Conservation (phyloP, 176 grass and related monocot species). For the Rhipidocladum racemiflorum region DNA sequence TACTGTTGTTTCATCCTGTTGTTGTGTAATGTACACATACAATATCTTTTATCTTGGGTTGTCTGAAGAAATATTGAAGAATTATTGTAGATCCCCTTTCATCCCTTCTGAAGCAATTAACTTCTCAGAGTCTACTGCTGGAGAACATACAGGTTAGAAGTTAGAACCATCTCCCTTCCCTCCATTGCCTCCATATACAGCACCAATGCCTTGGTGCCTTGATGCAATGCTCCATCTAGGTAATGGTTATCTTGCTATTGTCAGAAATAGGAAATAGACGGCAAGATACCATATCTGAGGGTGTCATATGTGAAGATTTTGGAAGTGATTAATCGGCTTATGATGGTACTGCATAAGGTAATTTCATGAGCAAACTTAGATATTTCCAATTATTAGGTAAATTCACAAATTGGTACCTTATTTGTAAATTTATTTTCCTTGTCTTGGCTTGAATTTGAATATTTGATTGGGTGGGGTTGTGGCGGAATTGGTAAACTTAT, state of each 20-base stretch:
- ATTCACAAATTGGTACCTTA: conserved; percentile 5
- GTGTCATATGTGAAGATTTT: conserved; percentile 88
- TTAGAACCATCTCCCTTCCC: background rate
- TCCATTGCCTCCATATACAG: background rate
- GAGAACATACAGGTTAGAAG: conserved; percentile 65
- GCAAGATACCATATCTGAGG: conserved; percentile 93
- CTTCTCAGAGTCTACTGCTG: conserved; percentile 59
- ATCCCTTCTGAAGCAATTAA: conserved; percentile 75
- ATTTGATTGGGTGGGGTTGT: background rate
- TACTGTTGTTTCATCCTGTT: background rate
- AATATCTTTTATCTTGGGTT: conserved; percentile 21
- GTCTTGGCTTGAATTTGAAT: conserved; percentile 7
- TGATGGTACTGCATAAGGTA: conserved; percentile 46
- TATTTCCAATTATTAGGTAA: background rate
- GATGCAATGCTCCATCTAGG: conserved; percentile 14
- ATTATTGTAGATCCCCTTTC: conserved; percentile 97
- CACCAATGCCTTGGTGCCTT: conserved; percentile 3
- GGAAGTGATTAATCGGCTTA: conserved; percentile 60
- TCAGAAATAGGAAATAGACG: conserved; percentile 74
- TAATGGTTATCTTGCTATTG: conserved; percentile 37
- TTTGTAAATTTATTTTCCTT: conserved; percentile 11
- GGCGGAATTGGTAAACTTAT: background rate
- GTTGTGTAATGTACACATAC: background rate
- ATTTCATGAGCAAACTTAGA: conserved; percentile 19
- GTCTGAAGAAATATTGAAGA: conserved; percentile 84